phyloP scores from a whole-genome alignment of 805 yeast genomes.

The Lachancea mirantina region DNA sequence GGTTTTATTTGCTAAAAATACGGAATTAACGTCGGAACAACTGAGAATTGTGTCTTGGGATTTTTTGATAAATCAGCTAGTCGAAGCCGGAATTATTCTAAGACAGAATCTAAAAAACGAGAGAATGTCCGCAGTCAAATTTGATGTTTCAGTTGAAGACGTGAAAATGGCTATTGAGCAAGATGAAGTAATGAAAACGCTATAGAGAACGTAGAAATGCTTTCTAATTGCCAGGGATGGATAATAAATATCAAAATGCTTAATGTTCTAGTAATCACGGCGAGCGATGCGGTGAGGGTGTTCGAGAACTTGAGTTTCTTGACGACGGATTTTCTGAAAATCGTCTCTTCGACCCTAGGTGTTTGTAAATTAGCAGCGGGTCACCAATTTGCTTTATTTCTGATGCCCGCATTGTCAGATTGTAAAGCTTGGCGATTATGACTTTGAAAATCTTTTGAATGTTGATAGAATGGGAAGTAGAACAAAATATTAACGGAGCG shows the following conservation, averaged over 20 bases:
- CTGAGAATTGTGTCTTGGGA: conserved; percentile 49
- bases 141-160: conserved; percentile 68
- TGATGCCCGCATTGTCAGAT: conserved; percentile 71
- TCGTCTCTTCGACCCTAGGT: no score
- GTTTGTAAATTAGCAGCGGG: conserved; percentile 69
- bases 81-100: conserved; percentile 69
- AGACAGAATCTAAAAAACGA: conserved; percentile 66
- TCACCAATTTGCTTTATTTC: conserved; percentile 86
- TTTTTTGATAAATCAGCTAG: conserved; percentile 56
- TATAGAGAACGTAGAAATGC: conserved; percentile 11
- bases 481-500: conserved; percentile 77
- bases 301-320: no score
- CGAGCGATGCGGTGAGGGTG: no score
- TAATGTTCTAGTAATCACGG: background rate
- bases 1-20: conserved; percentile 30
- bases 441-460: conserved; percentile 91
- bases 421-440: conserved; percentile 84
- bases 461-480: conserved; percentile 86
- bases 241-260: background rate
- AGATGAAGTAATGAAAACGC: conserved; percentile 41
- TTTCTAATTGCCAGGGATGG: background rate
- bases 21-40: conserved; percentile 37
- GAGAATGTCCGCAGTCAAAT: conserved; percentile 53
- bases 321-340: no score
- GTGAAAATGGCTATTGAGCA: conserved; percentile 50